Evolutionary conservation across 1,284 basidiomycete species (phyloP).

Genomic region (Papiliotrema flavescens): DNA sequence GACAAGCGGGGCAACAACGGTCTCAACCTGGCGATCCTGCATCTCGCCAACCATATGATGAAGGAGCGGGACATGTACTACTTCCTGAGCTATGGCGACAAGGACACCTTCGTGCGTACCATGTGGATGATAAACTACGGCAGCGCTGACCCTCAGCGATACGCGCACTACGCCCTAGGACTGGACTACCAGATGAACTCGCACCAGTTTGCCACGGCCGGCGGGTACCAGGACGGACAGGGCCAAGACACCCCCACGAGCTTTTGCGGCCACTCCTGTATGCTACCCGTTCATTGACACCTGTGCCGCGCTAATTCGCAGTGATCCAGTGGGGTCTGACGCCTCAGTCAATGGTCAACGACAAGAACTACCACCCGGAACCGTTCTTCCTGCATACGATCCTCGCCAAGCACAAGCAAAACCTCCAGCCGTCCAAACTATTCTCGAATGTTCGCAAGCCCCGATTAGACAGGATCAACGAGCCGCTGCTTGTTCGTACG

Average conservation of each 20-base stretch:
- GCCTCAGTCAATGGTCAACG: constrained; percentile 33
- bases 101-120: constrained; percentile 41
- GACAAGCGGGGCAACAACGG: constrained; percentile 52
- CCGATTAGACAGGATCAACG: constrained; percentile 38
- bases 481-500: constrained; percentile 40
- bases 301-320: constrained; percentile 1
- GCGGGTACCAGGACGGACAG: constrained; percentile 38
- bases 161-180: constrained; percentile 51
- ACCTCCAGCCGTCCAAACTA: constrained; percentile 43
- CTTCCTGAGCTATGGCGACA: constrained; percentile 50
- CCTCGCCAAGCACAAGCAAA: constrained; percentile 48
- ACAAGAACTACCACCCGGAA: constrained; percentile 40
- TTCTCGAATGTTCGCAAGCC: constrained; percentile 42
- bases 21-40: constrained; percentile 51
- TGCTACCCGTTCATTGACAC: not conserved
- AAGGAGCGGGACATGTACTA: constrained; percentile 48
- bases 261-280: constrained; percentile 44
- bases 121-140: not conserved
- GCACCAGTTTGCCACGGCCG: constrained; percentile 43
- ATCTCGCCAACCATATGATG: constrained; percentile 51
- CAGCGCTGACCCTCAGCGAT: constrained; percentile 30
- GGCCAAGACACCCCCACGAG: constrained; percentile 26
- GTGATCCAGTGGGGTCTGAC: constrained; percentile 47
- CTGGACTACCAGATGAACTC: constrained; percentile 48
- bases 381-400: constrained; percentile 52